These are phyloP conservation scores for Curvularia sp. DNA, from an alignment of 2,329 filamentous ascomycete genomes.

Conservation along the genomic window DNA sequence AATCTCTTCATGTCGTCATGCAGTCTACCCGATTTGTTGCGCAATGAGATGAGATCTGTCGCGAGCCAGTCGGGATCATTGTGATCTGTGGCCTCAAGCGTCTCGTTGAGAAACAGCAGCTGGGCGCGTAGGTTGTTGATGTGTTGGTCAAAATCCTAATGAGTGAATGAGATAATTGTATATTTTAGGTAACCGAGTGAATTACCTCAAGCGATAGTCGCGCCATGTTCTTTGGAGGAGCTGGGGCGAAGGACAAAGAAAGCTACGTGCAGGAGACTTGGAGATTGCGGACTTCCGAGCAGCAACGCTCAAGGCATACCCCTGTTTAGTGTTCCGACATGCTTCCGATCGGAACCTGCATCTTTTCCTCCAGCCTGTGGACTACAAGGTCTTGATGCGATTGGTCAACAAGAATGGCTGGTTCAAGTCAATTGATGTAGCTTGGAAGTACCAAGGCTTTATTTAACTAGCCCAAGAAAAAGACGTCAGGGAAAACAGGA, in stretches of 20 bases:
- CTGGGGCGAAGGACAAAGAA: constrained; percentile 3
- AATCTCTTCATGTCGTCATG: constrained; percentile 48
- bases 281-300: constrained; percentile 19
- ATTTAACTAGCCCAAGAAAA: neutral
- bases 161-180: constrained; percentile 23
- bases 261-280: constrained; percentile 9
- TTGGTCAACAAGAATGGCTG: neutral
- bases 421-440: neutral
- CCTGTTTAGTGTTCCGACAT: constrained; percentile 6
- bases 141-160: constrained; percentile 44
- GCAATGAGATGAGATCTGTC: constrained; percentile 43
- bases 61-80: constrained; percentile 48
- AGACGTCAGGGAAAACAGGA: neutral
- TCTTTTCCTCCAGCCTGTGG: constrained; percentile 1
- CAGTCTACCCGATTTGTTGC: constrained; percentile 43
- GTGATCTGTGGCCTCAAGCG: constrained; percentile 46
- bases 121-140: constrained; percentile 41
- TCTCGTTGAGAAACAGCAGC: constrained; percentile 40
- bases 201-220: constrained; percentile 41
- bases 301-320: constrained; percentile 4
- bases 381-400: neutral
- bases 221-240: constrained; percentile 29
- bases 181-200: constrained; percentile 4
- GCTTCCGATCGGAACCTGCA: constrained; percentile 17
- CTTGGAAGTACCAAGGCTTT: neutral